Conservation (phyloP, 371 early-diverging fungal species). For the Mortierella sp. region DNA sequence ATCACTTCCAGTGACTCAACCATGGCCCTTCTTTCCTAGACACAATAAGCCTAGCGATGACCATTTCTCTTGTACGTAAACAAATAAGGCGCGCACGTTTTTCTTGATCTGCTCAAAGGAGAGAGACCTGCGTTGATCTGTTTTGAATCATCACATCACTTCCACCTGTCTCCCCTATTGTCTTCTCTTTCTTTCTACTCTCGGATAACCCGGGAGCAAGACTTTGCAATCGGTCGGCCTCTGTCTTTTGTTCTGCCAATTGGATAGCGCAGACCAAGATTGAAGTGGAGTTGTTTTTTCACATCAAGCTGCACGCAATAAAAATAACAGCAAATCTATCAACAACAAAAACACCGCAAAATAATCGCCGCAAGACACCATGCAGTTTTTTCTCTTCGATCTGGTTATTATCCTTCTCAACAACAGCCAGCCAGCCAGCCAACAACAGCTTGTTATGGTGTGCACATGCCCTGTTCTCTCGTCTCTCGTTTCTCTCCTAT, state of each 20-base stretch:
- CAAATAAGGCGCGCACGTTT: not conserved
- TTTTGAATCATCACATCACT: too few species aligned
- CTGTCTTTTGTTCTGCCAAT: not conserved
- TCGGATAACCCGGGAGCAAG: constrained; percentile 1
- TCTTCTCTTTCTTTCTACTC: too few species aligned
- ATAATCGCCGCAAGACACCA: not conserved
- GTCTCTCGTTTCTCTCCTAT: not conserved
- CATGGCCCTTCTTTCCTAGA: not conserved
- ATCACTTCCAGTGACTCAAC: not conserved
- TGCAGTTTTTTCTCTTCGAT: not conserved
- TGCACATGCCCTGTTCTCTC: constrained; percentile 1
- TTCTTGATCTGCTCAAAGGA: too few species aligned
- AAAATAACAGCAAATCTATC: too few species aligned
- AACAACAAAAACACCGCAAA: too few species aligned
- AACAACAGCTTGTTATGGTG: not conserved
- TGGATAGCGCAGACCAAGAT: not conserved
- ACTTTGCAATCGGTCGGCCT: too few species aligned
- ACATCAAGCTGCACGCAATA: not conserved
- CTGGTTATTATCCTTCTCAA: not conserved
- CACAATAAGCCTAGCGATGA: not conserved
- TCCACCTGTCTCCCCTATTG: too few species aligned
- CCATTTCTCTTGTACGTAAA: not conserved
- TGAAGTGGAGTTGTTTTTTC: constrained; percentile 3
- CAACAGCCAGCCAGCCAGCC: not conserved
- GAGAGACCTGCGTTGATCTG: too few species aligned